Evolutionary conservation across 176 grass and related monocot genomes (phyloP), one percentile per base, ranked within the genome.

Genomic region (Bonia amplexicaulis): DNA sequence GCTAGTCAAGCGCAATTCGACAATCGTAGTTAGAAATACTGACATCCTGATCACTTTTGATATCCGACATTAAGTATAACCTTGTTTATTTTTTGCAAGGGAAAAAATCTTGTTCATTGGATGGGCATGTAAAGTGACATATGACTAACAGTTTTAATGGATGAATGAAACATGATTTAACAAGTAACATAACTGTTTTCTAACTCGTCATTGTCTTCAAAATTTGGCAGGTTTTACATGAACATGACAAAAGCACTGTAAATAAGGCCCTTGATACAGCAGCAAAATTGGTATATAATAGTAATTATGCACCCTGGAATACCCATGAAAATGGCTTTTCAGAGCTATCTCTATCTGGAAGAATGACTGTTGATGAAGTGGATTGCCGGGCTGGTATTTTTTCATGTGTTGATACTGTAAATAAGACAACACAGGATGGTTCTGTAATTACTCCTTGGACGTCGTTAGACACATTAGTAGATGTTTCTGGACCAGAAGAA

Each of bases 151-250:
- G 22, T 37, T 20, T 53, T 59, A 71, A 51, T 0, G 42, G 31
- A 78, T 10, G 49, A 51, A 71, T 70, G 27, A 47, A 46, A n/a
- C 42, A 69, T 63, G 42, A 79, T 68, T 76, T 47, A 58, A 31
- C 29, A 53, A 9, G 17, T 44, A n/a, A 68, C 44, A 0, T 1
- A 51, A n/a, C 37, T 46, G n/a, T 73, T 77, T 76, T 77, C 53
- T 86, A 77, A 89, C 75, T 49, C 19, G 4, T 57, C 57, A 7
- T 14, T 6, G 9, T 61, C 58, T 44, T 89, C 35, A 55, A 57
- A 68, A 67, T 83, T 59, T 83, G 27, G 40, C 89, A 90, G 89
- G 48, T 87, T 90, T 79, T 83, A 74, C 49, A 47, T 73, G 75
- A 77, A 74, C 33, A 74, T 39, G 73, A 49, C 7, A 83, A 57